These are phyloP conservation scores for Saturnispora halmiae DNA, from an alignment of 805 yeast genomes.

Conservation along the genomic window DNA sequence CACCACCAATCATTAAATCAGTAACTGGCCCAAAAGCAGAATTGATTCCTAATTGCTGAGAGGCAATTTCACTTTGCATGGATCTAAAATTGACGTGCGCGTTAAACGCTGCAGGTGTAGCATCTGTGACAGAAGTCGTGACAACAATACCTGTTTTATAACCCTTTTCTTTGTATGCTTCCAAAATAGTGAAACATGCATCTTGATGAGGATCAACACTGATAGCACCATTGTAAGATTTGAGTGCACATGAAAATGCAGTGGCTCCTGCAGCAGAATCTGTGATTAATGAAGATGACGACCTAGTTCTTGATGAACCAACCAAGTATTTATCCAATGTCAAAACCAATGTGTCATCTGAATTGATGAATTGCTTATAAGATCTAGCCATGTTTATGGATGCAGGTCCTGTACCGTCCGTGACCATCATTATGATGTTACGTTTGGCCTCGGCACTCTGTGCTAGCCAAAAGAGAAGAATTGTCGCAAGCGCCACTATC, in stretches of 20 bases:
- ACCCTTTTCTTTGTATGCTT: conserved; percentile 76
- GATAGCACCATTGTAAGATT: conserved; percentile 84
- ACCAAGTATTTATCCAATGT: conserved; percentile 59
- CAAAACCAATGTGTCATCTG: conserved; percentile 39
- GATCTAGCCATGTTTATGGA: conserved; percentile 73
- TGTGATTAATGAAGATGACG: conserved; percentile 68
- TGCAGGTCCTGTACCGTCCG: conserved; percentile 96
- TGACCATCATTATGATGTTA: conserved; percentile 78
- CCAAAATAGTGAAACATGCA: conserved; percentile 88
- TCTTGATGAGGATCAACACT: conserved; percentile 59
- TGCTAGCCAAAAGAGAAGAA: not conserved
- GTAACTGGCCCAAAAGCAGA: conserved; percentile 65
- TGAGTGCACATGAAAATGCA: conserved; percentile 78
- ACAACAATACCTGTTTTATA: conserved; percentile 85
- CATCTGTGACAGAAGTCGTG: conserved; percentile 87
- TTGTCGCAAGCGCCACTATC: conserved; percentile 2
- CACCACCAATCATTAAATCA: conserved; percentile 86
- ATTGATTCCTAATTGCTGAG: conserved; percentile 76
- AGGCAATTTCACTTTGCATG: conserved; percentile 80
- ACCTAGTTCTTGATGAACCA: conserved; percentile 80
- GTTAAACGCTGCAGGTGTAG: conserved; percentile 88
- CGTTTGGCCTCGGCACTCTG: conserved; percentile 34
- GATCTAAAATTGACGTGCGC: conserved; percentile 68
- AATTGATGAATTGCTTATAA: conserved; percentile 54
- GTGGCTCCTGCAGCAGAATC: conserved; percentile 98